Percentiles rank a stretch among this genome's conserved stretches.
Conservation (phyloP, 257 asterid genomes). For the Nicotiana obtusifolia region DNA sequence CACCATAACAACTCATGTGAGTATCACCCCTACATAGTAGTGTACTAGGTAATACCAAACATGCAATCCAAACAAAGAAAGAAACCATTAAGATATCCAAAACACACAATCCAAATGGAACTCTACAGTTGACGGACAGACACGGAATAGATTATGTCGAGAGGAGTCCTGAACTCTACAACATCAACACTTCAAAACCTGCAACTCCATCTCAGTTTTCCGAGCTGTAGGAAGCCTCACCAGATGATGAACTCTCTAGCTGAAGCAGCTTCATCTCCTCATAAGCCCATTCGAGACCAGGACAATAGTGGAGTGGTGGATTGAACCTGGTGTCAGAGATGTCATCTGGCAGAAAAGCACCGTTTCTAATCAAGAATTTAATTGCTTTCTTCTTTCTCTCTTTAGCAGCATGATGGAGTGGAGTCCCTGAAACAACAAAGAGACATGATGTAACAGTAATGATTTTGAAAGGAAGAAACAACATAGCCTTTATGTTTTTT, state of each 20-base stretch:
- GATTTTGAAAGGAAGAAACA: neutral
- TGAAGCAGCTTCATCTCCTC: slow-evolving; percentile 77
- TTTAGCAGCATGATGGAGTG: slow-evolving; percentile 95
- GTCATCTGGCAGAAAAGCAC: slow-evolving; percentile 90
- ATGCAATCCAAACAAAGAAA: neutral
- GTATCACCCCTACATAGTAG: too few relatives aligned
- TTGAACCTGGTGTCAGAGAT: slow-evolving; percentile 88
- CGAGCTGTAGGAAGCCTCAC: slow-evolving; percentile 72
- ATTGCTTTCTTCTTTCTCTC: slow-evolving; percentile 82
- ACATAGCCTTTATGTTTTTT: neutral
- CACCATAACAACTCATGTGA: neutral
- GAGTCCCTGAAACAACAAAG: slow-evolving; percentile 67
- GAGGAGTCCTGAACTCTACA: neutral
- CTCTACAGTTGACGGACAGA: neutral
- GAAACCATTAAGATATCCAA: neutral
- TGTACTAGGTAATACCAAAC: neutral
- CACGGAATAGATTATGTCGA: neutral
- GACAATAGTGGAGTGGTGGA: slow-evolving; percentile 94
- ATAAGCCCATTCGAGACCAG: slow-evolving; percentile 97
- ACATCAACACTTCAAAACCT: neutral
- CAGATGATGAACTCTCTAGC: slow-evolving; percentile 54
- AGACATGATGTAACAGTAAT: neutral
- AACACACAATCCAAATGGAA: neutral
- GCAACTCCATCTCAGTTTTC: slow-evolving; percentile 42
- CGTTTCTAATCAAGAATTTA: slow-evolving; percentile 68